Base-by-base conservation (phyloP, 1,284 basidiomycete species). In the Trametes sp. region DNA sequence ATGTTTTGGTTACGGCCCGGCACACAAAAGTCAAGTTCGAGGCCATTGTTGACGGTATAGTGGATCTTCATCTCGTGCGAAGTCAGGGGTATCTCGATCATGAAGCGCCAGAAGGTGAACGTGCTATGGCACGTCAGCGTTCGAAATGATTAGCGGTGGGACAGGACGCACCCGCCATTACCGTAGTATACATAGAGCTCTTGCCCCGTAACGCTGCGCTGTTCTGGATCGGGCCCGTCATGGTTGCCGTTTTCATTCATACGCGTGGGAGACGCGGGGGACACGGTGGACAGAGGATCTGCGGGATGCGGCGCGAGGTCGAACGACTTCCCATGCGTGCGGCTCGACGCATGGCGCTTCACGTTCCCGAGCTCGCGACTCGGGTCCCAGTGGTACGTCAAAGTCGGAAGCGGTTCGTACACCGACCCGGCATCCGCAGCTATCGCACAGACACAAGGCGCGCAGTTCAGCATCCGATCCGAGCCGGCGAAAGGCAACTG, bases 41-140 rank as follows among this genome's bases (percentile, higher is more conserved):
- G 88, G 0, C 96, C 93, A 26, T 85, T 78, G 71, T 96, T 96
- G 67, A 96, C 81, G 49, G 83, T 83, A 73, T 98, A 98, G 57
- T 80, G 82, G 50, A 98, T 84, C n/a, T 82, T 79, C 83, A 94
- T 93, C 78, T 97, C 94, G 38, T 82, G 78, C 9, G 82, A 77
- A 5, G 84, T 82, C 9, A 98, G 76, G 6, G 94, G 94, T 59
- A 99, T 84, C 69, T 92, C 87, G 59, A 98, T 87, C 74, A 92
- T 84, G 81, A 98, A 98, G 57, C 98, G 85, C 94, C 95, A 98
- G 80, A 99, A 99, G 1, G 94, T 95, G 73, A 86, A 94, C 0
- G 91, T 90, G 16, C 94, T 92, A 38, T 19, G 46, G 46, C 8
- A 51, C 21, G 24, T 58, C 56, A 51, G 48, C 16, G 7, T n/a